Evolutionary conservation across 2,329 filamentous ascomycete genomes (phyloP).

Genomic region (Claviceps sorghi): DNA sequence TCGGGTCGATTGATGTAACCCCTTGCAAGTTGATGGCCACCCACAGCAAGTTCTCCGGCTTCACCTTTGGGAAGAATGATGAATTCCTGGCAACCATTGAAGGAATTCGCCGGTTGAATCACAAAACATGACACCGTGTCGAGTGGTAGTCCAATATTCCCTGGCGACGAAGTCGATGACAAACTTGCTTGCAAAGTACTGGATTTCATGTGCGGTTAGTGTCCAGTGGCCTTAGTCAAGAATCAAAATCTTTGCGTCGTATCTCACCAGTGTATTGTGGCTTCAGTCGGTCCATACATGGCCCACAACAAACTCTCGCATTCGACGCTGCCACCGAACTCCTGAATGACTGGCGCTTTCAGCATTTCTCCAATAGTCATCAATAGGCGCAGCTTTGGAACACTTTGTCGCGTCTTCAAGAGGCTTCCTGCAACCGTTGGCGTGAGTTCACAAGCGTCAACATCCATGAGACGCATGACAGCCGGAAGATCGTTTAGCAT

Average conservation of each 20-base stretch:
- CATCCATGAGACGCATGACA: constrained; percentile 46
- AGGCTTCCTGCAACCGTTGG: constrained; percentile 75
- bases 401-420: constrained; percentile 49
- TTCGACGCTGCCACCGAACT: constrained; percentile 52
- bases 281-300: constrained; percentile 92
- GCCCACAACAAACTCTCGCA: constrained; percentile 60
- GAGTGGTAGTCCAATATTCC: constrained; percentile 63
- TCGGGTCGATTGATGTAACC: constrained; percentile 72
- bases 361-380: constrained; percentile 92
- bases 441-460: constrained; percentile 80
- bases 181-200: constrained; percentile 59
- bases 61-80: constrained; percentile 49
- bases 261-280: constrained; percentile 66
- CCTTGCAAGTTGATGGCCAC: constrained; percentile 63
- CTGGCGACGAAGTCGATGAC: constrained; percentile 36
- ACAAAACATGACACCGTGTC: constrained; percentile 71
- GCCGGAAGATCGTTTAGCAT: constrained; percentile 64
- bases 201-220: not conserved
- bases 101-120: constrained; percentile 30
- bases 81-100: constrained; percentile 17
- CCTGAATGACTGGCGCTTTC: constrained; percentile 57
- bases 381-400: constrained; percentile 54
- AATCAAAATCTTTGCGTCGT: not conserved
- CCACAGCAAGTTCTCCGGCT: constrained; percentile 66
- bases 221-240: not conserved